phyloP scores from a whole-genome alignment of 495 filamentous ascomycete genomes.

The Podospora pseudoanserina region DNA sequence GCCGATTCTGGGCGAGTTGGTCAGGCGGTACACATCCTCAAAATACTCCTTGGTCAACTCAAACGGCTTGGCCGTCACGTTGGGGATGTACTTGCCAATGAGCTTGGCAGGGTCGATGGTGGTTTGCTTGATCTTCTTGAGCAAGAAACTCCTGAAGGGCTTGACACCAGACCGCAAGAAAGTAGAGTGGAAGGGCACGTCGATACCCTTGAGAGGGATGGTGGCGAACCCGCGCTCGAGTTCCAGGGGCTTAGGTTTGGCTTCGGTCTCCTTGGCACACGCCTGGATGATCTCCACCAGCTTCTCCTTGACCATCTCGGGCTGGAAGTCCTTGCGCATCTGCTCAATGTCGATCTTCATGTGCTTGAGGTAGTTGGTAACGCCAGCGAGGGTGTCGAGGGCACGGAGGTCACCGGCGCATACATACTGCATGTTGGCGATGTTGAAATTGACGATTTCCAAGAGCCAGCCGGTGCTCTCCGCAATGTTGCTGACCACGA shows the following conservation, averaged over 20 bases:
- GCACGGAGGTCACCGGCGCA: conserved; percentile 95
- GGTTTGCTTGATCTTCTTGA: conserved; percentile 99
- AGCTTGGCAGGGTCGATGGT: conserved; percentile 95
- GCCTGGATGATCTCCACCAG: conserved; percentile 68
- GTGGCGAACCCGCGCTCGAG: conserved; percentile 94
- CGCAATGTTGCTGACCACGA: conserved; percentile 87
- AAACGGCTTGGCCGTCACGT: conserved; percentile 93
- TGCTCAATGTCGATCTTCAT: conserved; percentile 95
- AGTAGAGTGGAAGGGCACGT: conserved; percentile 98
- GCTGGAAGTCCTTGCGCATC: conserved; percentile 76
- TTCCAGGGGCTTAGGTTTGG: conserved; percentile 81
- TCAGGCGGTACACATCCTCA: conserved; percentile 92
- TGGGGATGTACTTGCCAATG: conserved; percentile 97
- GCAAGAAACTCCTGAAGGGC: conserved; percentile 92
- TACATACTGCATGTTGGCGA: conserved; percentile 98
- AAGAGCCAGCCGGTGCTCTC: conserved; percentile 92
- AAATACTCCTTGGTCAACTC: conserved; percentile 98
- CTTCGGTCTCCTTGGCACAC: conserved; percentile 77
- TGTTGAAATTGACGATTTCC: conserved; percentile 99
- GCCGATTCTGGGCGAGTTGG: conserved; percentile 88
- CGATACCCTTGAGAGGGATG: conserved; percentile 93
- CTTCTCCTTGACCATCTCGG: conserved; percentile 56
- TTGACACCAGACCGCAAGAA: conserved; percentile 97
- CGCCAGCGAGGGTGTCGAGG: conserved; percentile 86
- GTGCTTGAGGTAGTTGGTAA: conserved; percentile 89